Evolutionary conservation across 164 flowering plant genomes (phyloP), one percentile per base, ranked within the genome.

Genomic region (Aristolochia contorta): DNA sequence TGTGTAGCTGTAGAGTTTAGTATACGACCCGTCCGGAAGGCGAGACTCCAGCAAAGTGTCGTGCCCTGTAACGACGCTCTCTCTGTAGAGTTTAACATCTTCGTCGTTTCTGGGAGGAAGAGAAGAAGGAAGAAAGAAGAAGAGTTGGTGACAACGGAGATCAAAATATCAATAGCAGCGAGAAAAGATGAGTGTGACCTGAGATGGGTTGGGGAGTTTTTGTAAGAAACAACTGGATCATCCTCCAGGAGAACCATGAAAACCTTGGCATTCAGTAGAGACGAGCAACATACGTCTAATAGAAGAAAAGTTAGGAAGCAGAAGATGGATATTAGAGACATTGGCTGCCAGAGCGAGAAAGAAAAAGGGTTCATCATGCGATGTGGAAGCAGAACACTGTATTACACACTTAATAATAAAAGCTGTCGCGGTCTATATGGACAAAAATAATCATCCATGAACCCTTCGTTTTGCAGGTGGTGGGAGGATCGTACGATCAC

Each of bases 1-100:
- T 56, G 72, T 80, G 67, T 76, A 80, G 65, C 80, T 78, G 72
- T 80, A 80, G 58, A 80, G 73, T 63, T 80, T 80, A 41, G 64
- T 63, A 64, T 78, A 78, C 16, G 75, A 64, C 1, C 71, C 74
- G 49, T 45, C 55, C 5, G 67, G 69, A 12, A 78, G 71, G 56
- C 74, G 72, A 51, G 81, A 74, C 48, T 71, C 74, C 21, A 78
- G 67, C 60, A 80, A 76, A 48, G 56, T 49, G 47, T 80, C 81
- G 68, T 78, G 81, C 53, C 66, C 27, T 19, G 50, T 67, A 19
- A 60, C 64, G 41, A 78, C 52, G 47, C 57, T 68, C 47, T 80
- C 77, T 59, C 75, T 77, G 74, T 77, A 63, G 30, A 70, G 5
- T 56, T 32, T 65, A 22, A 56, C 47, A 52, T 72, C 71, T 46